Evolutionary conservation across 306 rosid species (phyloP).

Genomic region (Cicer bijugum): DNA sequence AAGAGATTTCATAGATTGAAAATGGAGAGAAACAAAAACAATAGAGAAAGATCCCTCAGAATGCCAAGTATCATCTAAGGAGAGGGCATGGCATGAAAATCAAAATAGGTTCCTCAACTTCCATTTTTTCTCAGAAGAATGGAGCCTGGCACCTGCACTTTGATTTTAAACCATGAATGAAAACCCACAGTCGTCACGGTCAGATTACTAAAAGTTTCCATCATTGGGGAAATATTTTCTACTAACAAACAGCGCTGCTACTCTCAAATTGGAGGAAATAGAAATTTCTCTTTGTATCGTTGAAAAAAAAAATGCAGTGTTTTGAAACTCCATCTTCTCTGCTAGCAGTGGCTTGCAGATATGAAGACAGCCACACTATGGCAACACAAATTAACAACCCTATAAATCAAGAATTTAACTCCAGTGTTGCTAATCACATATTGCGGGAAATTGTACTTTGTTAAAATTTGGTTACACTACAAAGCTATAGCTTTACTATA

Average conservation of each 20-base stretch:
- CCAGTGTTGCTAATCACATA: too few relatives aligned
- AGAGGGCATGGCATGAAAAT: conserved; percentile 16
- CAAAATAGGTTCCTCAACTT: conserved; percentile 43
- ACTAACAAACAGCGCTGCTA: background rate
- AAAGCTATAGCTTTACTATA: too few relatives aligned
- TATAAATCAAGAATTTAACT: background rate
- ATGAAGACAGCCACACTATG: background rate
- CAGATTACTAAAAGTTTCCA: conserved; percentile 47
- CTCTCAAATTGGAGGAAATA: background rate
- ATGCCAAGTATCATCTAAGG: conserved; percentile 40
- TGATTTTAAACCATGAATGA: background rate
- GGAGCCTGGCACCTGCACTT: conserved; percentile 39
- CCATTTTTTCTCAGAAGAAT: background rate
- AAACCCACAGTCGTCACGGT: conserved; percentile 27
- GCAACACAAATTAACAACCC: background rate
- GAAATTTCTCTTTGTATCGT: background rate
- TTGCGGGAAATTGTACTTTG: too few relatives aligned
- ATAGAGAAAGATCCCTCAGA: conserved; percentile 42
- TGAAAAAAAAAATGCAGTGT: background rate
- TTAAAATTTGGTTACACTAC: too few relatives aligned
- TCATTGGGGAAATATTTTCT: conserved; percentile 28
- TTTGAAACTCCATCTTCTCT: background rate
- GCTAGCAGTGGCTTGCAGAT: background rate
- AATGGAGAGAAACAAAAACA: background rate
- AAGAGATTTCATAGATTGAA: conserved; percentile 3